Base-by-base conservation (phyloP, 768 basidiomycete species). In the Phallus indusiatus region DNA sequence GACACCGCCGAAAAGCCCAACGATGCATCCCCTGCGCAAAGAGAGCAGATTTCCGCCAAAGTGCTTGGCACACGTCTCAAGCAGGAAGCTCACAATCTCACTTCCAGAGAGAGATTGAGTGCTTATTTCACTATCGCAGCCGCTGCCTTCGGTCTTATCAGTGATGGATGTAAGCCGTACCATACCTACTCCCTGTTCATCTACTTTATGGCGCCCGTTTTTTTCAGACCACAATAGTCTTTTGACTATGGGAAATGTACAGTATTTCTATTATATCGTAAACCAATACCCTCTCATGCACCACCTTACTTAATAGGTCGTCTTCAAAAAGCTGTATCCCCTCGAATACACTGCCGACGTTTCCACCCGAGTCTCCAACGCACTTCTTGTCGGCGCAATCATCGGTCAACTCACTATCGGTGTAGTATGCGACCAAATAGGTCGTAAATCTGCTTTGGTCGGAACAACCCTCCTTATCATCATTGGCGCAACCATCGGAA, bases 371-470 rank as follows among this genome's bases (percentile, higher is more conserved):
- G 82, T 88, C 1, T 84, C 82, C 4, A 89, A 89, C 66, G 70
- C 88, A 6, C 75, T 88, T 18, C 79, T 87, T 59, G 78, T 89
- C 61, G 87, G 86, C 77, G 68, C 72, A 74, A 67, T 62, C 54
- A 34, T 64, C 34, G 54, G 56, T 11, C 56, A 36, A 20, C 52
- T 86, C 22, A 56, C 76, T 46, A 82, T 88, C 37, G 88, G 88
- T 12, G 64, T 87, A 21, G 68, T 86, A n/a, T 88, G 85, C 63
- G 88, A 90, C 67, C 75, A 82, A 53, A 66, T 85, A 24, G 88
- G 88, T n/a, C 75, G 88, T 54, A 89, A 89, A 67, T 79, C 80
- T n/a, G 87, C 85, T 17, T 78, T 90, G 54, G 80, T 88, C 18
- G 67, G 75, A 37, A 88, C 87, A 1, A 90, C 87, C 0, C 64